A percentile compares a stretch with the other conserved stretches of the same genome.
Conservation (phyloP, 306 rosid species). For the Corylus avellana region DNA sequence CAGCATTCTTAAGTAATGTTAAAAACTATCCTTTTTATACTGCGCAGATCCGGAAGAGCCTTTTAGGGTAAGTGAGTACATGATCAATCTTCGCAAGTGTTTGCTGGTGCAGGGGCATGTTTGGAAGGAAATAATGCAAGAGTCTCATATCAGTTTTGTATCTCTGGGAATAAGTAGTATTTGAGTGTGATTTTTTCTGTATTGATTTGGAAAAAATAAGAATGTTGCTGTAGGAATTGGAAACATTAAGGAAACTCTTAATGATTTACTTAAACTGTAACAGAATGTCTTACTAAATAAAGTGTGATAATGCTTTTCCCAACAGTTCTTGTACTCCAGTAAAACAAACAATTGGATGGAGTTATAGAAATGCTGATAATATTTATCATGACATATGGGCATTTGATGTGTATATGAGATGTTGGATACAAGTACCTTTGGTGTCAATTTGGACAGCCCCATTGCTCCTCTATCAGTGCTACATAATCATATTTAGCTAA, state of each 20-base stretch:
- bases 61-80: conserved; percentile 23
- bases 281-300: background rate
- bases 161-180: background rate
- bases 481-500: background rate
- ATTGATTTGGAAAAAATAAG: background rate
- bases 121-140: background rate
- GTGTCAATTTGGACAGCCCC: background rate
- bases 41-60: conserved; percentile 37
- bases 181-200: background rate
- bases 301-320: background rate
- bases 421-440: background rate
- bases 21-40: no score
- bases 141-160: background rate
- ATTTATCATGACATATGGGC: background rate
- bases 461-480: background rate
- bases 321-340: background rate
- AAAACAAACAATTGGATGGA: background rate
- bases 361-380: background rate
- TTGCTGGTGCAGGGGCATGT: background rate
- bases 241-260: background rate
- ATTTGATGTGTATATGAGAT: background rate
- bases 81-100: background rate
- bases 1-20: no score
- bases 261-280: no score
- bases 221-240: background rate